Base-by-base conservation (phyloP, 2,329 filamentous ascomycete genomes). In the Davidsoniella neocaledoniae region DNA sequence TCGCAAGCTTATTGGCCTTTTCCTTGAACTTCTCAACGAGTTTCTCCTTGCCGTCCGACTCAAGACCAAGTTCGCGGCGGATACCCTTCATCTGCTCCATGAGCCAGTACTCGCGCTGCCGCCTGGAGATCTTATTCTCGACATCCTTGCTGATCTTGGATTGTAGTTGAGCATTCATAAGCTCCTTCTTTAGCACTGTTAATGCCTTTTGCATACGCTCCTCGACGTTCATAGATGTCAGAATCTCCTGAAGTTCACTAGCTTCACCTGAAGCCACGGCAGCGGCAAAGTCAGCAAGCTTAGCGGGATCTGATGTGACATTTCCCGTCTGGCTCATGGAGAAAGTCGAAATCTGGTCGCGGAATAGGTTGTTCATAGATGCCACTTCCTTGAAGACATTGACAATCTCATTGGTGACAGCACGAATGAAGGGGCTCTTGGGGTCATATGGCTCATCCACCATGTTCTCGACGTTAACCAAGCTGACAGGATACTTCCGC, bases 51-150 rank as follows among this genome's bases (percentile, higher is more conserved):
- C 93, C 91, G 61, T 98, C 91, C 5, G 86, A 94, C 63, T 98
- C 93, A 48, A 98, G 86, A 19, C 93, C 91, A 45, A 98, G 77
- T 65, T 98, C 91, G 52, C 91, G 77, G 52, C 86, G 83, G 60
- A 98, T 98, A 23, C 88, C 91, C 70, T 96, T 96, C 88, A 98
- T 94, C 64, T 98, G 93, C 66, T 98, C 91, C 86, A 94, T 93
- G 43, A 98, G 70, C 85, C 87, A 96, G 68, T 96, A 98, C 62
- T 98, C 91, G 48, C 91, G 80, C 63, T 98, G 91, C 26, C 90
- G 81, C 68, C 98, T 96, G 58, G 88, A 88, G 49, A 98, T 96
- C 67, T 94, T 95, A 60, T 78, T 86, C 64, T 96, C 91, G 16
- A 98, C 93, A 61, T 98, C 91, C 67, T 95, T 95, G 52, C 84